A percentile compares a stretch with the other conserved stretches of the same genome.
phyloP scores from a whole-genome alignment of 257 asterid species.

The Solanum chilense region DNA sequence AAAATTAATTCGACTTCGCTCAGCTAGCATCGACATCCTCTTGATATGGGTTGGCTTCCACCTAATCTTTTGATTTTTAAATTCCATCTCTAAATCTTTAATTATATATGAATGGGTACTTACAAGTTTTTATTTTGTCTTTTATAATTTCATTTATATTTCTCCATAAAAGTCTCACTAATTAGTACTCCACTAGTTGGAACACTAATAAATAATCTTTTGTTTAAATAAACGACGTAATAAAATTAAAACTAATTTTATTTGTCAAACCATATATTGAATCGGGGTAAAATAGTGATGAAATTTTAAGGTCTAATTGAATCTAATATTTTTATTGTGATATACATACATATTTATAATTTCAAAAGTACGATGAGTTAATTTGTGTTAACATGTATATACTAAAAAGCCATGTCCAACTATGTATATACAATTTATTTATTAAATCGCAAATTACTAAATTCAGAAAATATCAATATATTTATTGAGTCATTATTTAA shows the following conservation, averaged over 20 bases:
- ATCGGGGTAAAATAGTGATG: neutral
- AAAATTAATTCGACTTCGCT: no score
- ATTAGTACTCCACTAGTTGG: neutral
- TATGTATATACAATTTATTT: neutral
- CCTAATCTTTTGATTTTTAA: neutral
- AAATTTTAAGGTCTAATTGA: neutral
- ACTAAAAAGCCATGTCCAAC: neutral
- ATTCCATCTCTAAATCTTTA: accelerated
- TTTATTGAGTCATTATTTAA: neutral
- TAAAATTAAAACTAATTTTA: neutral
- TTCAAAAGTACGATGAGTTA: neutral
- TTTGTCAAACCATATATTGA: neutral
- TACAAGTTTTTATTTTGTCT: neutral
- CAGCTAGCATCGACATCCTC: neutral
- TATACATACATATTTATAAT: neutral
- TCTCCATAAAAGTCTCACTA: neutral
- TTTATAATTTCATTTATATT: neutral
- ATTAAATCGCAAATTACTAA: neutral
- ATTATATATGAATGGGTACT: accelerated
- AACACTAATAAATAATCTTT: neutral
- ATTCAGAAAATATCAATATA: neutral
- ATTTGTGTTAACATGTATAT: neutral
- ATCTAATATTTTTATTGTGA: neutral
- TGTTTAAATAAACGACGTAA: neutral
- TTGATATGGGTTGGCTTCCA: neutral